Percentiles rank a stretch among this genome's conserved stretches.
phyloP scores from a whole-genome alignment of 352 stramenopile genomes.

The Paralagenidium karlingii region DNA sequence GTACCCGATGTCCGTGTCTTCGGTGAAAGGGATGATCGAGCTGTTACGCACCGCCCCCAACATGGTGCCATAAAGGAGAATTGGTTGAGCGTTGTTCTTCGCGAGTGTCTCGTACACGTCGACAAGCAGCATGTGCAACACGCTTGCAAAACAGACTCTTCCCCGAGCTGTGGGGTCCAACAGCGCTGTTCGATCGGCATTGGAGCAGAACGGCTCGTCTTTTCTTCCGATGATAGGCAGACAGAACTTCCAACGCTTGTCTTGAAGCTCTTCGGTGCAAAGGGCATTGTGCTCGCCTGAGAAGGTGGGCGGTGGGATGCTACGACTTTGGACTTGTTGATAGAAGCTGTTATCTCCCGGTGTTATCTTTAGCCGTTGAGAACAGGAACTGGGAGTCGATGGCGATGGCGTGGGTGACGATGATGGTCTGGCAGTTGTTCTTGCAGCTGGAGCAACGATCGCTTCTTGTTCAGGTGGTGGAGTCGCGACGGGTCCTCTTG shows the following conservation, averaged over 20 bases:
- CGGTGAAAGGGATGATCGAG: conserved; percentile 35
- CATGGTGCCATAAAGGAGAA: conserved; percentile 26
- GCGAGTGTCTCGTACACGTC: conserved; percentile 34
- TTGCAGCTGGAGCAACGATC: too few species aligned
- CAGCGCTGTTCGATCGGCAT: conserved; percentile 28
- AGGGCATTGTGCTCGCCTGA: too few species aligned
- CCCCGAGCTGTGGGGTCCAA: conserved; percentile 10
- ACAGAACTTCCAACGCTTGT: conserved; percentile 25
- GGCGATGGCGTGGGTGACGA: too few species aligned
- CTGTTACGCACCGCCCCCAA: conserved; percentile 31
- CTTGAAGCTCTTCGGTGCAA: too few species aligned
- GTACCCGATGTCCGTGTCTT: conserved; percentile 35
- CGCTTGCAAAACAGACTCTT: conserved; percentile 26
- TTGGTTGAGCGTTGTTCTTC: conserved; percentile 8
- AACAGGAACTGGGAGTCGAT: too few species aligned
- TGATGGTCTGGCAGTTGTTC: too few species aligned
- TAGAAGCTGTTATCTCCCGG: too few species aligned
- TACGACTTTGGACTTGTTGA: too few species aligned
- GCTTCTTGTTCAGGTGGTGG: too few species aligned
- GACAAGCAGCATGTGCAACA: conserved; percentile 36
- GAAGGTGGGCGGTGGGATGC: too few species aligned
- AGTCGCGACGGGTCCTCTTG: not conserved
- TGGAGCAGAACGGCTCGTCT: conserved; percentile 26
- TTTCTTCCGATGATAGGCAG: conserved; percentile 29
- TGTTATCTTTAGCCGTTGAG: too few species aligned